Evolutionary conservation across 805 yeast genomes (phyloP), one percentile per base, ranked within the genome.

Genomic region (Dipodascus geniculatus): DNA sequence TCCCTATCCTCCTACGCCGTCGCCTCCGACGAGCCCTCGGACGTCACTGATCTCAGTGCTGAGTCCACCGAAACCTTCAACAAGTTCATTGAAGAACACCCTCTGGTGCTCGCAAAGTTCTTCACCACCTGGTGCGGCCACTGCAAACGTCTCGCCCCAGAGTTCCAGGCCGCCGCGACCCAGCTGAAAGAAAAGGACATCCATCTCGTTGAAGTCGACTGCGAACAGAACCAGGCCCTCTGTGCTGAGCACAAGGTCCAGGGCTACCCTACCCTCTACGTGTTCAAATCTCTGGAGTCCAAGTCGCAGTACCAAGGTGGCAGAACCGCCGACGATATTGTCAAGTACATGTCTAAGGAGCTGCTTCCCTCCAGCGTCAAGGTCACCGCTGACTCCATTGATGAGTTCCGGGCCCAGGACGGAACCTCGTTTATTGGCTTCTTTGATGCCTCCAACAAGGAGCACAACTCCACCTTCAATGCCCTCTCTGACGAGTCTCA

Each of bases 91-190:
- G 70, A 72, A 50, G 80, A 76, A 54, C 85, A 90, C 73, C 85
- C 88, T 35, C 23, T 47, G 4, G 49, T 59, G 8, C 70, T 89
- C 19, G 89, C 88, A 20, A 88, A 89, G 71, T 90, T 90, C 68
- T 90, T 85, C 68, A 97, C 98, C 2, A 96, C 97, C 44, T 90
- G 98, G 98, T 91, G 99, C 73, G 96, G 97, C 3, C 88, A 91
- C 68, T 91, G 99, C 69, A 77, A 82, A 61, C 76, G 80, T 55
- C 71, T 91, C 51, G 78, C 80, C 55, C 82, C 85, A 2, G 80
- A 79, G 1, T 84, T 74, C 67, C 71, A 74, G 50, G 82, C 82
- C 63, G 79, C 83, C 14, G 95, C 86, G 4, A 78, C 77, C 51
- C 66, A 70, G 24, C 71, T 86, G 3, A 76, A 78, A 28, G 76